These are phyloP conservation scores for Ganoderma multipileum DNA, from an alignment of 1,284 basidiomycete genomes.

Conservation along the genomic window DNA sequence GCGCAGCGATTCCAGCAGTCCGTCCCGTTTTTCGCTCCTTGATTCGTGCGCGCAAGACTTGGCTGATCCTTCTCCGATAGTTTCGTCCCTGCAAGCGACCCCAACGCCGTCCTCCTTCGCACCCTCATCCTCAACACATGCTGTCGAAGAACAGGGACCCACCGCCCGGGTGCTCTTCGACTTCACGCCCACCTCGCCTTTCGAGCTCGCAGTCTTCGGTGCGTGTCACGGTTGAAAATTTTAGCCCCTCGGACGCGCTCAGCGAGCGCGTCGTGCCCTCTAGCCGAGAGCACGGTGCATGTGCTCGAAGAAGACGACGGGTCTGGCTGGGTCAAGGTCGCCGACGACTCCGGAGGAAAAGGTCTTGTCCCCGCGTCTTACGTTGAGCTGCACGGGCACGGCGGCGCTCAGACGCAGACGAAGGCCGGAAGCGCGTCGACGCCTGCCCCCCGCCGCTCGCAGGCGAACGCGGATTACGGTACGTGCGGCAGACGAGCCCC, in stretches of 20 bases:
- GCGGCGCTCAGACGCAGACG: conserved; percentile 28
- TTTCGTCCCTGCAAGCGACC: conserved; percentile 32
- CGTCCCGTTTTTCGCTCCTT: conserved; percentile 7
- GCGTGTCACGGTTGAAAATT: conserved; percentile 5
- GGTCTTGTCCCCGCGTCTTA: conserved; percentile 85
- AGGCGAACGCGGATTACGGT: conserved; percentile 57
- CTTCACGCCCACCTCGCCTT: conserved; percentile 75
- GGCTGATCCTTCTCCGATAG: conserved; percentile 14
- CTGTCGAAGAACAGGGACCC: conserved; percentile 51
- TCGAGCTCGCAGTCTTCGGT: conserved; percentile 76
- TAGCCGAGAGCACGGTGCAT: conserved; percentile 66
- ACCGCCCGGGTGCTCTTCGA: conserved; percentile 71
- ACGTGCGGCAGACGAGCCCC: not conserved
- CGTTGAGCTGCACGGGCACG: conserved; percentile 49
- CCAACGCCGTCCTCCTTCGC: conserved; percentile 65
- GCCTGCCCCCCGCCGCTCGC: conserved; percentile 26
- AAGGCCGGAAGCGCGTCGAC: conserved; percentile 13
- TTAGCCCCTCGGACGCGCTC: conserved; percentile 1
- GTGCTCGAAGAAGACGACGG: conserved; percentile 81
- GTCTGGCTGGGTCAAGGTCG: conserved; percentile 86
- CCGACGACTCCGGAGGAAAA: conserved; percentile 58
- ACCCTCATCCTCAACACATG: conserved; percentile 49
- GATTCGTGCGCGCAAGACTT: not conserved
- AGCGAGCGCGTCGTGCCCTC: conserved; percentile 23
- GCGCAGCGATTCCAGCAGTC: conserved; percentile 39